A percentile compares a stretch with the other conserved stretches of the same genome.
These are phyloP conservation scores for Caloboletus firmus DNA, from an alignment of 1,284 basidiomycete genomes.

Conservation along the genomic window DNA sequence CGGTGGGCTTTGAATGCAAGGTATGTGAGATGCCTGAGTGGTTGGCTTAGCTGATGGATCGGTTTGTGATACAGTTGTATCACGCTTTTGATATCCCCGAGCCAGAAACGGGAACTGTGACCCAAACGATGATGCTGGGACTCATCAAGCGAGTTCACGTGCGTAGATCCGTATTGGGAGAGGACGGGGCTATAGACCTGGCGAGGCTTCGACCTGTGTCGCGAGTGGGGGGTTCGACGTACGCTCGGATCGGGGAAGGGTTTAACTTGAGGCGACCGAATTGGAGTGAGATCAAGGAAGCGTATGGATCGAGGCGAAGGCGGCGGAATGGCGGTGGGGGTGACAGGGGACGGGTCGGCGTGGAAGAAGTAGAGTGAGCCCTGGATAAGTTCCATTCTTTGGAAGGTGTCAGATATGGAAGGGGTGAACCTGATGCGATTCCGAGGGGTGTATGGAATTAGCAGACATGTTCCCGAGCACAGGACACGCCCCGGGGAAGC, in stretches of 20 bases:
- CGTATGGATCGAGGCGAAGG: slow-evolving; percentile 7
- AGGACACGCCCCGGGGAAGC: slow-evolving; percentile 23
- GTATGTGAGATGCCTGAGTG: slow-evolving; percentile 33
- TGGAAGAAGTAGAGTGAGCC: slow-evolving; percentile 7
- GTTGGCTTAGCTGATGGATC: slow-evolving; percentile 3
- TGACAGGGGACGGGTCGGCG: slow-evolving; percentile 8
- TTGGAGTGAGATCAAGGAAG: slow-evolving; percentile 55
- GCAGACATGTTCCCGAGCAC: slow-evolving; percentile 23
- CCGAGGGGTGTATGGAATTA: slow-evolving; percentile 23
- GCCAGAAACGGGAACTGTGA: slow-evolving; percentile 41
- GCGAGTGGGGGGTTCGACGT: slow-evolving; percentile 63
- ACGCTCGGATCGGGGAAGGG: slow-evolving; percentile 53
- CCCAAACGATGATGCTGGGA: slow-evolving; percentile 63
- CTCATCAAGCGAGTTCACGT: slow-evolving; percentile 65
- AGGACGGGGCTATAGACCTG: slow-evolving; percentile 57
- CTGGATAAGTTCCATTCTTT: slow-evolving; percentile 22
- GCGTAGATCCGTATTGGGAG: slow-evolving; percentile 50
- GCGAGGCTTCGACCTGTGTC: slow-evolving; percentile 60
- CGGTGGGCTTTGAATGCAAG: slow-evolving; percentile 73
- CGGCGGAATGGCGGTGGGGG: slow-evolving; percentile 8
- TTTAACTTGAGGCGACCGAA: slow-evolving; percentile 58
- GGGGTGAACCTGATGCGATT: slow-evolving; percentile 9
- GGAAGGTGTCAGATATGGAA: slow-evolving; percentile 20
- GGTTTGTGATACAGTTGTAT: slow-evolving; percentile 43
- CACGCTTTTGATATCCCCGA: slow-evolving; percentile 55